Evolutionary conservation across 306 rosid genomes (phyloP).

Genomic region (Vigna trinervia): DNA sequence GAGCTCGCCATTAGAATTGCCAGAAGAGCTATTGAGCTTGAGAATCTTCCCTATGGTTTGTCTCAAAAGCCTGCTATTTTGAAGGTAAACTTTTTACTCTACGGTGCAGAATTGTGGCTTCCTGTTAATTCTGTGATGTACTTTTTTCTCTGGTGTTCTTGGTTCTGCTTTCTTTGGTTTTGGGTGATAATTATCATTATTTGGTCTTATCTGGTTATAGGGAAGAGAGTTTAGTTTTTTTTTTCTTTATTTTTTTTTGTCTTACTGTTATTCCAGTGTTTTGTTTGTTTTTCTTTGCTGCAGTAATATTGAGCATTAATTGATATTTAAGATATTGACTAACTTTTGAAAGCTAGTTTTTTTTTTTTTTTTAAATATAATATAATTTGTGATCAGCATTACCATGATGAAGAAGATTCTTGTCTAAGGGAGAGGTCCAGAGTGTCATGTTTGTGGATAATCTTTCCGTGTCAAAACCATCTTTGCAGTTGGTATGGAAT

Average conservation of each 20-base stretch:
- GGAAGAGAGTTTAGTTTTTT: neutral
- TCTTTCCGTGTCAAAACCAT: slow-evolving; percentile 19
- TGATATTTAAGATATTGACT: slow-evolving; percentile 25
- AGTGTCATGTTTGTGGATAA: slow-evolving; percentile 36
- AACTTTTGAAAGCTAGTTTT: neutral
- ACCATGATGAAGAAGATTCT: slow-evolving; percentile 20
- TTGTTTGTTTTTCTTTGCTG: slow-evolving; percentile 18
- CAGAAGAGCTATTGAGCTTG: slow-evolving; percentile 77
- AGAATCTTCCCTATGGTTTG: slow-evolving; percentile 78
- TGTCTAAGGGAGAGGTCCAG: neutral
- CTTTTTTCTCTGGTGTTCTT: neutral
- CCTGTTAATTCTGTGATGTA: neutral
- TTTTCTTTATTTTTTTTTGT: neutral
- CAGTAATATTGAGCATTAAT: neutral
- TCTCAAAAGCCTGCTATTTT: slow-evolving; percentile 78
- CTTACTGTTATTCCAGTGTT: neutral
- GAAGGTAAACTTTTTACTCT: slow-evolving; percentile 51
- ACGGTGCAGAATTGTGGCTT: neutral
- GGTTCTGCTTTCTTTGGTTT: neutral
- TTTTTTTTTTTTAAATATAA: neutral
- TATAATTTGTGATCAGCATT: slow-evolving; percentile 18
- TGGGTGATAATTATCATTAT: slow-evolving; percentile 5
- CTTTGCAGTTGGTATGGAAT: slow-evolving; percentile 5
- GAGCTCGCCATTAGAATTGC: slow-evolving; percentile 91
- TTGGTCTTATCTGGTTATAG: slow-evolving; percentile 30